These are phyloP conservation scores for Picea sitchensis DNA, from an alignment of 75 land plant genomes.

Conservation along the genomic window DNA sequence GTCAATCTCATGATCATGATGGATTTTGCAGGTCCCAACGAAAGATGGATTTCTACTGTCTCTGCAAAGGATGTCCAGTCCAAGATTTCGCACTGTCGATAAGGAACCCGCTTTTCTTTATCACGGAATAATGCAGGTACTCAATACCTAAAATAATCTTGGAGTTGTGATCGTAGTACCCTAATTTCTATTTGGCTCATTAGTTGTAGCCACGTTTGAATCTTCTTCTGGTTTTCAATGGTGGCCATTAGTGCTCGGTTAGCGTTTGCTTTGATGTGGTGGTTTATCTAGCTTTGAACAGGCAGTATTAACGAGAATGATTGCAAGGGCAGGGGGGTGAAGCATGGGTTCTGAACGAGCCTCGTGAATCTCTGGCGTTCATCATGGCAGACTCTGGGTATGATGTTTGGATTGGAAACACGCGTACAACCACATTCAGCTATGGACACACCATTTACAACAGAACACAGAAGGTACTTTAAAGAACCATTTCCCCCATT, in stretches of 20 bases:
- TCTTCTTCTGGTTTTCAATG: neutral
- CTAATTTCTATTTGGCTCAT: neutral
- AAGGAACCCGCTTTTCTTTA: constrained; percentile 42
- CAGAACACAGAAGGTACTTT: constrained; percentile 27
- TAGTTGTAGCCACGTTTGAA: neutral
- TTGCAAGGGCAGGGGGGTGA: constrained; percentile 51
- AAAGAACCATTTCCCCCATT: no score
- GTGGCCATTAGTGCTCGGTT: neutral
- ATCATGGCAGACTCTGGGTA: constrained; percentile 70
- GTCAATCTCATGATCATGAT: no score
- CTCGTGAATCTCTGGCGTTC: constrained; percentile 56
- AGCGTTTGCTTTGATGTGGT: neutral
- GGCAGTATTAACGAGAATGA: neutral
- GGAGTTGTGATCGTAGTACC: neutral
- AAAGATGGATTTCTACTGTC: constrained; percentile 68
- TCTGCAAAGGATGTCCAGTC: constrained; percentile 51
- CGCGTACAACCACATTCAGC: constrained; percentile 60
- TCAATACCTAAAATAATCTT: neutral
- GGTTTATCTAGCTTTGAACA: neutral
- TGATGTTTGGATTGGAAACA: constrained; percentile 85
- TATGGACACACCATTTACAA: constrained; percentile 41
- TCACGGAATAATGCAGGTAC: constrained; percentile 59
- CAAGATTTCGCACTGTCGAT: constrained; percentile 7
- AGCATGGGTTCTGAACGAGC: constrained; percentile 55
- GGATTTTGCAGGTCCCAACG: constrained; percentile 49